phyloP scores from a whole-genome alignment of 2,329 filamentous ascomycete genomes.

The Incumbomyces lentus region DNA sequence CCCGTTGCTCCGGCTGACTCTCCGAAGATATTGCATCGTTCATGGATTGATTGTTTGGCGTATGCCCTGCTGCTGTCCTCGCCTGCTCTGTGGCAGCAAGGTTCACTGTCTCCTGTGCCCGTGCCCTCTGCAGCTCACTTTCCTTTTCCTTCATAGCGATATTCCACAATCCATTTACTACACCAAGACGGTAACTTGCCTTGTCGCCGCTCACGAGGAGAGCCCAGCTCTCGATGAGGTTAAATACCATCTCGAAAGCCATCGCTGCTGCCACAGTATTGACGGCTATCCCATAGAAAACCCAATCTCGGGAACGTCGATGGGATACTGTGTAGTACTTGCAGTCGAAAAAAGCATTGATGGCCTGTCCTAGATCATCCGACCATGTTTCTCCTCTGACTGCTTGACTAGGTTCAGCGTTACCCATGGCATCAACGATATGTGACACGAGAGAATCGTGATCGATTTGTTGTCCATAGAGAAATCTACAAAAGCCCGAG shows the following conservation, averaged over 20 bases:
- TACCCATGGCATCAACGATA: no score
- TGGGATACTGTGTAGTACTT: slow-evolving; percentile 6
- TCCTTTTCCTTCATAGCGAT: slow-evolving; percentile 18
- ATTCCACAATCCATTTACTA: slow-evolving; percentile 15
- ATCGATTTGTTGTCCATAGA: no score
- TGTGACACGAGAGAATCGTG: no score
- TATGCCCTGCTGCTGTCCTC: background rate
- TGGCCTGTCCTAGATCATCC: background rate
- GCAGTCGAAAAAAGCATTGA: slow-evolving; percentile 12
- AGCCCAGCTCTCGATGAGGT: slow-evolving; percentile 20
- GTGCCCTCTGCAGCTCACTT: slow-evolving; percentile 14
- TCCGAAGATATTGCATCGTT: background rate
- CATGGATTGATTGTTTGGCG: background rate
- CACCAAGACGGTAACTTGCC: slow-evolving; percentile 20
- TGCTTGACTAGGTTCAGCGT: no score
- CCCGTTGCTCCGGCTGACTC: background rate
- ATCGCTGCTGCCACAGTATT: slow-evolving; percentile 20
- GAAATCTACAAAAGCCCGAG: no score
- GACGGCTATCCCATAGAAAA: slow-evolving; percentile 21
- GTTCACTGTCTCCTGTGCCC: slow-evolving; percentile 2
- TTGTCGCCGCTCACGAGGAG: slow-evolving; percentile 10
- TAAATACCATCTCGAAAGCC: slow-evolving; percentile 21
- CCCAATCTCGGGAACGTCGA: slow-evolving; percentile 11
- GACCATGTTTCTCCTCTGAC: no score
- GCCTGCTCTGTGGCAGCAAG: slow-evolving; percentile 6